Evolutionary conservation across 345 rosid genomes (phyloP), one percentile per base, ranked within the genome.

Genomic region (Dipteronia sinensis): DNA sequence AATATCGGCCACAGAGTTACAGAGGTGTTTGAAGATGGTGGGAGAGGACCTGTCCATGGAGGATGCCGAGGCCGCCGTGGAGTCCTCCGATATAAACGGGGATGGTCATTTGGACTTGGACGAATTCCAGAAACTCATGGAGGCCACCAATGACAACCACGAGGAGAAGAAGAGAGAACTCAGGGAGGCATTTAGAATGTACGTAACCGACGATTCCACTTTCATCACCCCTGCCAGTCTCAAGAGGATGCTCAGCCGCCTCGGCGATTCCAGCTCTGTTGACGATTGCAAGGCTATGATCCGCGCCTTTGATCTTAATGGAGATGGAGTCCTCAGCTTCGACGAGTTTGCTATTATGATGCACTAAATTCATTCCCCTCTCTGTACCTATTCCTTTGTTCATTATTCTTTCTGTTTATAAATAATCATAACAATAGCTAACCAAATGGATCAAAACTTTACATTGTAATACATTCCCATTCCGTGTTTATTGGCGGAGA

Each of bases 301-400:
- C 67, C 40, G 81, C 22, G 80, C 83, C 63, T 91, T 88, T 76
- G 95, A 93, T 83, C 88, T 91, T 6, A 84, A 93, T 34, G 90
- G 89, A 11, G 93, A 91, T 67, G 97, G 94, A 4, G 91, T 90
- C 34, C 87, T 91, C 59, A 84, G 81, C 85, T 93, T 91, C 79
- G 86, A 87, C 64, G 97, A 93, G 84, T 93, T 93, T 81, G 69
- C 86, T 0, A 65, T 82, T 65, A 93, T 91, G 97, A 91, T 91
- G 93, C 72, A 67, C 56, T 88, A 65, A 55, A 20, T 73, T 7
- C 3, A 56, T 56, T 56, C 10, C 62, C 15, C 29, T 2, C 20
- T 40, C 29, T 42, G 71, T 67, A 67, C 71, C 11, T 66, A 40
- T n/a, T 40, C 15, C n/a, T 10, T 67, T 1, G 16, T 67, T 67